Base-by-base conservation (phyloP, 305 asterid species). In the Petunia hybrid region DNA sequence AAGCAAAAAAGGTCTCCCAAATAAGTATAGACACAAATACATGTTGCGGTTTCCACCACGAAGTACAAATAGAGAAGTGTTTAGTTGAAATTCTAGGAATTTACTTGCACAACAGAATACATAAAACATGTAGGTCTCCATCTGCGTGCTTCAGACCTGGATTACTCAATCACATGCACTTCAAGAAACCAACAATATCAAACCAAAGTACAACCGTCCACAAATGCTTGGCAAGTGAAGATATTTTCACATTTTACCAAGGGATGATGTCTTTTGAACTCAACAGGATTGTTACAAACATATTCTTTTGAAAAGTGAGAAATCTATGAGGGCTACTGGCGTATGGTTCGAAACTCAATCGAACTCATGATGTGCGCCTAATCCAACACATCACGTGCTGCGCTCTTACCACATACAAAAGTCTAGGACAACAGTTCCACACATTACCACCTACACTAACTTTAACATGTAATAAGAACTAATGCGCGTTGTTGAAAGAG, bases 141-240 rank as follows among this genome's bases (percentile, higher is more conserved):
- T 51, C 45, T 71, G 22, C 45, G 78, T 48, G 78, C 51, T 73
- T 73, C 45, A 51, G 62, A 48, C 43, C 35, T 73, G 78, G 46
- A 35, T 73, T 73, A 73, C 62, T 73, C 36, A 35, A 48, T 13
- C 3, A 10, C 78, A 73, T 35, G 46, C 62, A 73, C 77, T 36
- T 73, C 63, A 73, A 51, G 43, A 35, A 73, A 73, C 78, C 77
- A 45, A 31, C 77, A 22, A 22, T 70, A 22, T 70, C 60, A 70
- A 70, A 45, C 12, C 31, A 73, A 68, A 51, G 45, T 73, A 51
- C 57, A 73, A 51, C 45, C 48, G 78, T 5, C 16, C 61, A 35
- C 77, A 71, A 48, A 73, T 36, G 63, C 31, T 51, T 41, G 42
- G 51, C 78, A 73, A 71, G 45, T 48, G 31, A 48, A 70, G 48